Base-by-base conservation (phyloP, 169 alveolate genomes). In the Plasmodium malariae region DNA sequence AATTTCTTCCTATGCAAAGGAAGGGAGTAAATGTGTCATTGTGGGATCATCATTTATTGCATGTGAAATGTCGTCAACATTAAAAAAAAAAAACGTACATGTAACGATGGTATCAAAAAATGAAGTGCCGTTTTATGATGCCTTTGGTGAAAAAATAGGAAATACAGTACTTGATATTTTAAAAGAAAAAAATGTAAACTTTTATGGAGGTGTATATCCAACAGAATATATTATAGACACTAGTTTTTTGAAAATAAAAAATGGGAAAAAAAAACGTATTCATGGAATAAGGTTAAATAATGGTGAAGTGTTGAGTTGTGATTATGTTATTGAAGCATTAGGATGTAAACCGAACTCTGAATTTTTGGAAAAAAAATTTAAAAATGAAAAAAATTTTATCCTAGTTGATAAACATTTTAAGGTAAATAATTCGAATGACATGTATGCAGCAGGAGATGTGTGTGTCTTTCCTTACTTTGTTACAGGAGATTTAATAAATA, bases 11-110 rank as follows among this genome's bases (percentile, higher is more conserved):
- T 80, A 48, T 37, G 91, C 93, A 6, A 94, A 94, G 71, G 94
- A 92, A 32, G 88, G 92, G 12, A n/a, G 83, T 14, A 88, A 49
- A 55, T 91, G 94, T 19, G 96, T 93, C 1, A 74, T 94, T 19
- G 92, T 94, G 7, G 96, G 96, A 0, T 93, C 96, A 0, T 92
- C 94, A 57, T 94, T 94, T 87, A 92, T 94, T 49, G 96, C 94
- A 21, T 94, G 95, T 54, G 96, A 94, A 62, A 17, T 94, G 26
- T 89, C 96, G 0, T 92, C 96, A 0, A 90, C 95, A 0, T 93
- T 94, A 37, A 91, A 69, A 71, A 55, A 88, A 63, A 74, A 87
- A 72, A 93, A 93, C 45, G 96, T 92, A 45, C 74, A 91, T 55
- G 59, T 94, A 30, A 76, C 95, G n/a, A 88, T 94, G 45, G 24